Percentiles rank a stretch among this genome's conserved stretches.
Conservation (phyloP, 495 filamentous ascomycete genomes). For the Penicillium pancosmium region DNA sequence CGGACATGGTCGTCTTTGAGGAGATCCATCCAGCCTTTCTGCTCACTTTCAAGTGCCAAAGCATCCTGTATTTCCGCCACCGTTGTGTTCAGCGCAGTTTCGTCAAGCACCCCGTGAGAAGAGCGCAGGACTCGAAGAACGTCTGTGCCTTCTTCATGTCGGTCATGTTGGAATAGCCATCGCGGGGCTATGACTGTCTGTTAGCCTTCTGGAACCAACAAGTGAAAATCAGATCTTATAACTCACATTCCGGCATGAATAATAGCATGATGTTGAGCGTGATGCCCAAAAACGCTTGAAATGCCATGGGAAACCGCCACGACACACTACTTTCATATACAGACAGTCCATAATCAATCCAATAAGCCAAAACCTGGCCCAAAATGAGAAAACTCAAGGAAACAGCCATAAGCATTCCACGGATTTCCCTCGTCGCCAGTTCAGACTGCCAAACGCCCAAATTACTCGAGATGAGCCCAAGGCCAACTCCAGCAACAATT, state of each 20-base stretch:
- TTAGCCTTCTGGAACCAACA: background rate
- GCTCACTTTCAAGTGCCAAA: slow-evolving; percentile 16
- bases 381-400: slow-evolving; percentile 20
- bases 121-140: slow-evolving; percentile 39
- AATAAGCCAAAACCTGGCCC: slow-evolving; percentile 28
- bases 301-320: slow-evolving; percentile 50
- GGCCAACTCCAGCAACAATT: slow-evolving; percentile 39
- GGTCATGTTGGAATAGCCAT: slow-evolving; percentile 29
- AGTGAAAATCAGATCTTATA: background rate
- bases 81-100: slow-evolving; percentile 13
- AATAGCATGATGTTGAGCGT: slow-evolving; percentile 21
- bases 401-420: slow-evolving; percentile 16
- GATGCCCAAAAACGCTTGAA: slow-evolving; percentile 38
- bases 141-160: slow-evolving; percentile 32
- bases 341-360: slow-evolving; percentile 30
- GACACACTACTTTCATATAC: slow-evolving; percentile 27
- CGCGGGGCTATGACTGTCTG: slow-evolving; percentile 23
- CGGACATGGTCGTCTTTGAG: slow-evolving; percentile 24
- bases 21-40: slow-evolving; percentile 29
- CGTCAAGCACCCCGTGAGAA: slow-evolving; percentile 19
- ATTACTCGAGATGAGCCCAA: slow-evolving; percentile 18
- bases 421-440: slow-evolving; percentile 9
- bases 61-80: slow-evolving; percentile 21
- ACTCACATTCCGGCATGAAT: slow-evolving; percentile 30
- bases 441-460: slow-evolving; percentile 21